These are phyloP conservation scores for Corynascus novoguineensis DNA, from an alignment of 495 filamentous ascomycete genomes.

Conservation along the genomic window DNA sequence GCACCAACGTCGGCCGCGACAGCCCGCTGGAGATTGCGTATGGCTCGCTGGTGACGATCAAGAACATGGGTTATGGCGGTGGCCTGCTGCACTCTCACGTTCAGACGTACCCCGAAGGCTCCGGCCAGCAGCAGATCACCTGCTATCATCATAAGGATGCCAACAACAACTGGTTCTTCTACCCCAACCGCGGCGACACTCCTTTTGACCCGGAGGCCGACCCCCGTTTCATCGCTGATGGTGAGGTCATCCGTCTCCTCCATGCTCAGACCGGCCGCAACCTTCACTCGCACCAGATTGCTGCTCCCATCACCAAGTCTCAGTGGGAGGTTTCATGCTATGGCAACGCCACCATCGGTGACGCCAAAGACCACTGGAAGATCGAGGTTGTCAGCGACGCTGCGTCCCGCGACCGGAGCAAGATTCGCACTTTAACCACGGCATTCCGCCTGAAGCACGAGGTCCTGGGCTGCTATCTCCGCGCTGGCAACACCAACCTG, in stretches of 20 bases:
- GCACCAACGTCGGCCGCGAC: constrained; percentile 88
- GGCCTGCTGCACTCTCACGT: constrained; percentile 93
- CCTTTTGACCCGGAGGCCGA: constrained; percentile 68
- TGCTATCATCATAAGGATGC: constrained; percentile 99
- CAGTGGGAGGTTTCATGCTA: constrained; percentile 93
- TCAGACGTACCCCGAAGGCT: constrained; percentile 92
- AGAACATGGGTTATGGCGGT: constrained; percentile 99
- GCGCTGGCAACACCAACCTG: constrained; percentile 92
- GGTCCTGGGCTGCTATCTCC: constrained; percentile 82
- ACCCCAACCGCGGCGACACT: constrained; percentile 72
- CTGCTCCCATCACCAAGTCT: constrained; percentile 82
- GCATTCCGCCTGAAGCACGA: constrained; percentile 85
- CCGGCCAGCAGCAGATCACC: constrained; percentile 89
- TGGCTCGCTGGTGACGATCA: constrained; percentile 86
- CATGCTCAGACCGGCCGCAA: constrained; percentile 96
- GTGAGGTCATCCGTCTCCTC: constrained; percentile 76
- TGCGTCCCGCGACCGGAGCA: constrained; percentile 76
- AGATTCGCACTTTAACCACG: constrained; percentile 86
- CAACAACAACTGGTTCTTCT: constrained; percentile 99
- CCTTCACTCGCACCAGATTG: constrained; percentile 84
- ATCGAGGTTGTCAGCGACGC: constrained; percentile 89
- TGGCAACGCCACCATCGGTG: constrained; percentile 92
- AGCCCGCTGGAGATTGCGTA: constrained; percentile 86
- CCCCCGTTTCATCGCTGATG: constrained; percentile 67
- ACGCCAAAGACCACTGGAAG: constrained; percentile 97